These are phyloP conservation scores for Ambrosia artemisiifolia DNA, from an alignment of 129 eudicot species.

Conservation along the genomic window DNA sequence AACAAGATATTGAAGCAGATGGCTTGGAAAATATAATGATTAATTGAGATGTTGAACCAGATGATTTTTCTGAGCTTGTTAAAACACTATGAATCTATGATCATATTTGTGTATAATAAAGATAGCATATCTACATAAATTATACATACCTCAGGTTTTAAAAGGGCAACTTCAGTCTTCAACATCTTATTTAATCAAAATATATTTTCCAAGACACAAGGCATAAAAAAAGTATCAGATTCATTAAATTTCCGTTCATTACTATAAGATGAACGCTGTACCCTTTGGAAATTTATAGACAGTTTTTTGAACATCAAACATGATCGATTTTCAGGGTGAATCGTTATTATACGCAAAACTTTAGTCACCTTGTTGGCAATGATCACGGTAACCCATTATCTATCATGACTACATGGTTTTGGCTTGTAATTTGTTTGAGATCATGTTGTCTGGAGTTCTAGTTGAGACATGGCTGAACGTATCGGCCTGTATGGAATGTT, in stretches of 20 bases:
- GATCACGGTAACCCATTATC: conserved; percentile 1
- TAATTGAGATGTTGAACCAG: not conserved
- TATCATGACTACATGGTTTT: not conserved
- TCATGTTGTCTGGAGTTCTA: conserved; percentile 82
- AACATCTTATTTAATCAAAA: not conserved
- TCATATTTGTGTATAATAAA: no score
- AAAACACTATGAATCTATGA: no score
- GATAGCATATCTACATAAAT: no score
- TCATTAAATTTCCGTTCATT: not conserved
- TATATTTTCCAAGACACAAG: not conserved
- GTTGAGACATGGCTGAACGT: conserved; percentile 48
- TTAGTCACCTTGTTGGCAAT: not conserved
- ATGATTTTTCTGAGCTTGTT: no score
- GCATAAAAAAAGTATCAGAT: not conserved
- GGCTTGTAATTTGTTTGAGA: not conserved
- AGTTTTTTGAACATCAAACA: conserved; percentile 2
- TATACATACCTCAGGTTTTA: not conserved
- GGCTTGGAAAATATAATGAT: not conserved
- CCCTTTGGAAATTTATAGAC: not conserved
- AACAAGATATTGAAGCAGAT: not conserved
- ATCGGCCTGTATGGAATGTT: conserved; percentile 65
- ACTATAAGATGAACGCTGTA: not conserved
- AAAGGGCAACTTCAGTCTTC: not conserved
- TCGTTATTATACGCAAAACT: conserved; percentile 7
- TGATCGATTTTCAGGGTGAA: conserved; percentile 17